Evolutionary conservation across 768 basidiomycete genomes (phyloP), one percentile per base, ranked within the genome.

Genomic region (Lyophyllum decastes): DNA sequence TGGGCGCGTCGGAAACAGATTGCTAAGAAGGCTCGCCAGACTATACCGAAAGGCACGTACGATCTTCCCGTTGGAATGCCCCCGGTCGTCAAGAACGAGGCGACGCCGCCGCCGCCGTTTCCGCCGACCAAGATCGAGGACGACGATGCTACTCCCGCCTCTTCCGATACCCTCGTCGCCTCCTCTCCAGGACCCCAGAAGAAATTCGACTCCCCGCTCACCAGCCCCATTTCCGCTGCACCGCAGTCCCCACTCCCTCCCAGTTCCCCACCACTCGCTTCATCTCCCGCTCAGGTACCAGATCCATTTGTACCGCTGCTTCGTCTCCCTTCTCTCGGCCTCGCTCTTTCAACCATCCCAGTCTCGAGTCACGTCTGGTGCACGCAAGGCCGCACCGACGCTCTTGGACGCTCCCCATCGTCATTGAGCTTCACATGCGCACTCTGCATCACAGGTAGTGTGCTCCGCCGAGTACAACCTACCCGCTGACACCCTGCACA

Each of bases 51-150:
- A 17, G 73, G 68, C 4, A 69, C 70, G 21, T 79, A 79, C 59
- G 74, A 76, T 30, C 61, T 78, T 19, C 67, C 64, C 6, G 64
- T 77, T 12, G 76, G 75, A 2, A 64, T 35, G 9, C 76, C 76
- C 27, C 75, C 75, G 0, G 61, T 67, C 11, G 55, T 47, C 35
- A 43, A 38, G 25, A 16, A 25, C 9, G 38, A 53, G 48, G n/a
- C 19, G 1, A n/a, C n/a, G 35, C 17, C 49, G 30, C n/a, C n/a
- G n/a, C 27, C 40, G n/a, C 40, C n/a, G 40, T 17, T 17, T n/a
- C 17, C 4, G 19, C 40, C n/a, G n/a, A n/a, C n/a, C 47, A 48
- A 27, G 26, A 10, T 17, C 4, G 25, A 27, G 27, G 5, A 2
- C 6, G 3, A n/a, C 2, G 40, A 19, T 19, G n/a, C 40, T 4